These are phyloP conservation scores for Leptographium wingfieldii DNA, from an alignment of 2,329 filamentous ascomycete species.

Conservation along the genomic window DNA sequence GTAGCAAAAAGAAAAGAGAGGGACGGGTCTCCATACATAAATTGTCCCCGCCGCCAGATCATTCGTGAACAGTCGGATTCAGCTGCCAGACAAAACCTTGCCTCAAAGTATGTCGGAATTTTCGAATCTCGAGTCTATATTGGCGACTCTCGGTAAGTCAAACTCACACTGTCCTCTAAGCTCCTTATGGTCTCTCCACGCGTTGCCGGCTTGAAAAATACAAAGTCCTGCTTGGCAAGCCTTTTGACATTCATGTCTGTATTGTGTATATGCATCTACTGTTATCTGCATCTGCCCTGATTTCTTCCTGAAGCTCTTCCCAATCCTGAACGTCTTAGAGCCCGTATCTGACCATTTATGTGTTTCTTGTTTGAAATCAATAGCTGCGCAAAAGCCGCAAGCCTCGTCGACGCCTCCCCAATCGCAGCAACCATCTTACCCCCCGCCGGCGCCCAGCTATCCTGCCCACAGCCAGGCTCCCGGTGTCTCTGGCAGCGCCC, in stretches of 20 bases:
- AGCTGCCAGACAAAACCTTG: neutral
- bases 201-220: neutral
- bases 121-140: slow-evolving; percentile 14
- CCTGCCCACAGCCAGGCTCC: neutral
- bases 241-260: neutral
- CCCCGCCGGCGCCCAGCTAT: slow-evolving; percentile 12
- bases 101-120: neutral
- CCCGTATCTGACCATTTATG: slow-evolving; percentile 10
- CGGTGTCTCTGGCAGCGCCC: slow-evolving; percentile 6
- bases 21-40: neutral
- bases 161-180: neutral
- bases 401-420: slow-evolving; percentile 7
- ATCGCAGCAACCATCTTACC: slow-evolving; percentile 7
- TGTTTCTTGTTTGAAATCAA: neutral
- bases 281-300: neutral
- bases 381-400: slow-evolving; percentile 14
- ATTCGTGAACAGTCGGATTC: neutral
- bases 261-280: neutral
- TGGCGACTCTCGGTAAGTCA: slow-evolving; percentile 16
- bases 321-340: neutral
- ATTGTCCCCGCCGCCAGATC: neutral
- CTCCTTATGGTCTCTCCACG: neutral
- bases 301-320: neutral
- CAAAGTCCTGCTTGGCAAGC: slow-evolving; percentile 1
- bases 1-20: neutral